phyloP scores from a whole-genome alignment of 2,329 filamentous ascomycete genomes.

The Passalora sequoiae region DNA sequence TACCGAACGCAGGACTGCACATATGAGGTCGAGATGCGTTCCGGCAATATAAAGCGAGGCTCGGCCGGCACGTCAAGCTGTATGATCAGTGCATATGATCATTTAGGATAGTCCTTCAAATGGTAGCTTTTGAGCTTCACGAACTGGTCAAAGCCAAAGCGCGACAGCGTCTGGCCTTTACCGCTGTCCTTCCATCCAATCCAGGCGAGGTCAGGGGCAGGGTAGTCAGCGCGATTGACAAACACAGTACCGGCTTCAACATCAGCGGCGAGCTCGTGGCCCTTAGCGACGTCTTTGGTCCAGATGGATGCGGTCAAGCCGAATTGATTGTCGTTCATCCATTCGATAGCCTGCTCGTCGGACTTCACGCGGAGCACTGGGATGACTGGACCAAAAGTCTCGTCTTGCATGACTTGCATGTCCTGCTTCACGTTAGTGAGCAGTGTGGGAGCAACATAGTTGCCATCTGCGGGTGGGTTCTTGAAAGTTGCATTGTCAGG shows the following conservation, averaged over 20 bases:
- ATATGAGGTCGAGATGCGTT: slow-evolving; percentile 4
- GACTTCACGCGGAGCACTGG: slow-evolving; percentile 78
- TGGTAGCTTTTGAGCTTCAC: slow-evolving; percentile 96
- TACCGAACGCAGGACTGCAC: background rate
- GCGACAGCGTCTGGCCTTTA: slow-evolving; percentile 82
- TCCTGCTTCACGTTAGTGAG: slow-evolving; percentile 72
- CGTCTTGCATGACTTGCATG: slow-evolving; percentile 86
- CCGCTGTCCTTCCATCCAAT: slow-evolving; percentile 97
- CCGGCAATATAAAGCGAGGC: slow-evolving; percentile 4
- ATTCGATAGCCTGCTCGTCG: slow-evolving; percentile 72
- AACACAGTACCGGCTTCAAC: slow-evolving; percentile 94
- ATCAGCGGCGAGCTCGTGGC: slow-evolving; percentile 68
- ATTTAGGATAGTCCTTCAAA: slow-evolving; percentile 68
- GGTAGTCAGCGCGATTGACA: slow-evolving; percentile 89
- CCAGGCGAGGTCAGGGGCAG: slow-evolving; percentile 60
- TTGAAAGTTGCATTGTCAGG: slow-evolving; percentile 74
- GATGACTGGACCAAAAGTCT: slow-evolving; percentile 92
- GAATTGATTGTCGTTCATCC: slow-evolving; percentile 95
- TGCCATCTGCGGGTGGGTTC: slow-evolving; percentile 68
- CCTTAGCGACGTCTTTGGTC: slow-evolving; percentile 78
- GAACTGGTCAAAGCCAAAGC: slow-evolving; percentile 90
- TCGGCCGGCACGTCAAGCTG: background rate
- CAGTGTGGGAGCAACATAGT: slow-evolving; percentile 83
- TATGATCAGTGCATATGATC: background rate
- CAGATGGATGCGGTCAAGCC: slow-evolving; percentile 95